Base-by-base conservation (phyloP, 2,329 filamentous ascomycete genomes). In the Rugonectria rugulosa region DNA sequence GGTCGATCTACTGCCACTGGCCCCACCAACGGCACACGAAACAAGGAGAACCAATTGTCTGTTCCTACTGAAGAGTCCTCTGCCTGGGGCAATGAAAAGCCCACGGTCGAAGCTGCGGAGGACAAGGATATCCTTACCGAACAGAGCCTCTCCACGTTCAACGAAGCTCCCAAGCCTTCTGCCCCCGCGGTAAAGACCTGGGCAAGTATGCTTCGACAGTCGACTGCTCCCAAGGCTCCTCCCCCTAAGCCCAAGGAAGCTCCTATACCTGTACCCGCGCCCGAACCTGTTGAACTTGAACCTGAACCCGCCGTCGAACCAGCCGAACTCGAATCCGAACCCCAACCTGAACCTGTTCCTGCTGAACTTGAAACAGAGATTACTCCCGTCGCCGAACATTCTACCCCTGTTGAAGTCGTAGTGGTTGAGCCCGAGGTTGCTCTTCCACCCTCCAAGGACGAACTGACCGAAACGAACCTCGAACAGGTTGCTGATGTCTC, bases 401-500 rank as follows among this genome's bases (percentile, higher is more conserved):
- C 65, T 55, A 55, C 64, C 58, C 64, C 64, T 43, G 61, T 57
- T 36, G 59, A 64, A 32, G 44, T 43, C 56, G 48, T 56, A 44
- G 56, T 60, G 41, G 42, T 81, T 48, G 78, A 67, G 53, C 59
- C 64, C 20, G 64, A 67, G 32, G 51, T 81, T 45, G 78, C 82
- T 42, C 75, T 94, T 40, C 82, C 84, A 42, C 88, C 90, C 14
- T 84, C 91, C 20, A 88, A 90, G 75, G 91, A 92, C 72, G 87
- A 93, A 68, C 84, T 98, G 63, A 98, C 94, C 23, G 88, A 94
- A 77, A 89, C 88, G 66, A 98, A 98, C 75, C 88, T 98, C 54
- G 93, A 97, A 73, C 91, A 94, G 76, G 83, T 98, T 65, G 89
- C 88, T 62, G 93, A 97, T 76, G 83, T 82, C 52, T 96, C 94